A percentile compares a stretch with the other conserved stretches of the same genome.
Conservation (phyloP, 2,329 filamentous ascomycete species). For the Tolypocladium ovalisporum region DNA sequence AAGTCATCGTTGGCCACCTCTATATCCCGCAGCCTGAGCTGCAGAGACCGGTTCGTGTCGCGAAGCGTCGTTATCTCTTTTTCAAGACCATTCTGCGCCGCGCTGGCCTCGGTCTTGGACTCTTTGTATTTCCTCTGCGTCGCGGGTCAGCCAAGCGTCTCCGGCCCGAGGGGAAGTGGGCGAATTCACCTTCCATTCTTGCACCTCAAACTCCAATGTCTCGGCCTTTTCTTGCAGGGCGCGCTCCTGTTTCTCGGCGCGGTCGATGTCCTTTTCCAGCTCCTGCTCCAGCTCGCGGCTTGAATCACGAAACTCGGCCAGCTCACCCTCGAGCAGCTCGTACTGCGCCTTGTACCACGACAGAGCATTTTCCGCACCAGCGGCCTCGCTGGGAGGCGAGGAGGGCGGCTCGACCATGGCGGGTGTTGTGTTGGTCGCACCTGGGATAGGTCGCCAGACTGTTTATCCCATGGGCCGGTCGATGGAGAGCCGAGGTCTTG, state of each 20-base stretch:
- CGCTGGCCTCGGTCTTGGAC: conserved; percentile 76
- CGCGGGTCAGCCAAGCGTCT: conserved; percentile 1
- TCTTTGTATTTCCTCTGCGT: conserved; percentile 87
- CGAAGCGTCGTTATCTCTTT: conserved; percentile 92
- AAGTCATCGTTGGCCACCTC: conserved; percentile 98
- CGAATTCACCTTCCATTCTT: conserved; percentile 86
- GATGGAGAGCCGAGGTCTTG: background rate
- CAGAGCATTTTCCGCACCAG: conserved; percentile 61
- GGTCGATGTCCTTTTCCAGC: conserved; percentile 91
- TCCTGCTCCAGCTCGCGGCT: conserved; percentile 91
- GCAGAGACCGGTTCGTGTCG: conserved; percentile 70
- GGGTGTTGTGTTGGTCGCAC: background rate
- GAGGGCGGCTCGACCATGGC: conserved; percentile 50
- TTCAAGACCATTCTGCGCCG: conserved; percentile 75
- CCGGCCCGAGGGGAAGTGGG: background rate
- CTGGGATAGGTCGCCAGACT: background rate
- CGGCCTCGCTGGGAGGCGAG: conserved; percentile 45
- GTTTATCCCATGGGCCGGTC: background rate
- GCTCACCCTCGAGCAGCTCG: conserved; percentile 80
- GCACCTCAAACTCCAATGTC: conserved; percentile 73
- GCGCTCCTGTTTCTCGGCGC: conserved; percentile 86
- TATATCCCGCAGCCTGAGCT: conserved; percentile 80
- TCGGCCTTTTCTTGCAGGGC: conserved; percentile 81
- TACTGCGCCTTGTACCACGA: conserved; percentile 96
- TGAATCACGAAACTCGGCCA: conserved; percentile 87